phyloP scores from a whole-genome alignment of 495 filamentous ascomycete species.

The Neurospora cerealis region DNA sequence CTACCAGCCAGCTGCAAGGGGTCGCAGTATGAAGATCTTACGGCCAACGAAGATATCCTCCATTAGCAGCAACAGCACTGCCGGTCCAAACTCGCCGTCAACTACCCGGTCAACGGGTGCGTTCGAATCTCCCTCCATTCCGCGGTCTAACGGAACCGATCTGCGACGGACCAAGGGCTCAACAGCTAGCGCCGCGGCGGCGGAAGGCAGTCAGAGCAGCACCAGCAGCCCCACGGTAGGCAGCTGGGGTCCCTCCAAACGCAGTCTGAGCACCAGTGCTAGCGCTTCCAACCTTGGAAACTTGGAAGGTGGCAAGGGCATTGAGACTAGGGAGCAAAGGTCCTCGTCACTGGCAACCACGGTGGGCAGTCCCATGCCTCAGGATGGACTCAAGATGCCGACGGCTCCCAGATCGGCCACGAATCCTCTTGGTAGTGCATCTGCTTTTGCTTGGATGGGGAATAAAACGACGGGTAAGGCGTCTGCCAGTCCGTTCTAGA shows the following conservation, averaged over 20 bases:
- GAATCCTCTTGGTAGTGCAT: conserved; percentile 87
- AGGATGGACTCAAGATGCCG: conserved; percentile 22
- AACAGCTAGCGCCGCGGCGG: conserved; percentile 25
- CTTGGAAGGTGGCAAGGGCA: conserved; percentile 1
- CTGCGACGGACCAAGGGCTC: conserved; percentile 27
- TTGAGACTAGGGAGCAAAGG: conserved; percentile 10
- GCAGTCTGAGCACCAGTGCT: conserved; percentile 16
- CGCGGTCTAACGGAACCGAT: conserved; percentile 23
- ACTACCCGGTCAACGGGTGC: conserved; percentile 33
- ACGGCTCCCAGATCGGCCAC: conserved; percentile 35
- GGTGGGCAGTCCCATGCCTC: neutral
- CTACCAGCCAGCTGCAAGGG: conserved; percentile 45
- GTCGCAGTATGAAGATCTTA: conserved; percentile 70
- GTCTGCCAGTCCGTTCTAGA: neutral
- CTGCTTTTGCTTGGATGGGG: conserved; percentile 84
- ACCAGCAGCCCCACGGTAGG: conserved; percentile 20
- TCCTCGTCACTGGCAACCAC: conserved; percentile 14
- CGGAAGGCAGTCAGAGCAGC: conserved; percentile 11
- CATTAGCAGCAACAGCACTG: neutral
- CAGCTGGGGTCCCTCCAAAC: conserved; percentile 32
- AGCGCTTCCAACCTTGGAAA: neutral
- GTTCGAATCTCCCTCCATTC: conserved; percentile 32
- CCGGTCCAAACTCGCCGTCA: conserved; percentile 30
- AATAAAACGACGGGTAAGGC: neutral
- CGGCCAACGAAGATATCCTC: conserved; percentile 44